Base-by-base conservation (phyloP, 2,329 filamentous ascomycete species). In the Fusarium ramigenum region DNA sequence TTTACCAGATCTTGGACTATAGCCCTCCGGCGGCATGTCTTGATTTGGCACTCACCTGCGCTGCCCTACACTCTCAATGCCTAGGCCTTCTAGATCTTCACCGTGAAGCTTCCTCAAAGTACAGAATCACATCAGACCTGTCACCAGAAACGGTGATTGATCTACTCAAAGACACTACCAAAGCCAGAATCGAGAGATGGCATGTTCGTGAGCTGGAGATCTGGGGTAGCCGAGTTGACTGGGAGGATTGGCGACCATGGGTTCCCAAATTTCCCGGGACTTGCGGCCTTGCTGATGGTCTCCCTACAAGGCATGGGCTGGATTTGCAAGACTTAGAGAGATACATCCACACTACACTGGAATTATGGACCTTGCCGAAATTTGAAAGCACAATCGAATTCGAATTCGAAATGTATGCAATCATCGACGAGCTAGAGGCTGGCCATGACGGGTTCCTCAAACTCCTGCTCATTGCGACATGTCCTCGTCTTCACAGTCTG, bases 131-230 rank as follows among this genome's bases (percentile, higher is more conserved):
- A 4, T 75, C 73, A 0, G 70, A 75, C 14, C 43, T 75, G 0
- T 44, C 7, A 0, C 63, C 73, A 0, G 52, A 54, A 5, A 74
- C 32, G 0, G 37, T 47, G 0, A 18, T 60, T 14, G 11, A 64
- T 15, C 43, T 75, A 1, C 37, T 75, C 1, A 37, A 40, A 19
- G 12, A 28, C 6, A 40, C 21, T 0, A 9, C 10, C 0, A 10
- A 9, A 4, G 44, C 54, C 6, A 36, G 11, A 6, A 37, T 75
- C 9, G 53, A 61, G 19, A 49, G 43, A 18, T 74, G 61, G 56
- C 63, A 75, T 52, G 70, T 75, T 6, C 70, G 63, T 3, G 73
- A 74, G 8, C 21, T 75, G 12, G 73, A 75, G 5, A 39, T 72
- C 4, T 75, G 73, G 73, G 73, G 73, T 3, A 72, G 40, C 12